A percentile compares a stretch with the other conserved stretches of the same genome.
Conservation (phyloP, 441 rosid genomes). For the Croton laevigatus region DNA sequence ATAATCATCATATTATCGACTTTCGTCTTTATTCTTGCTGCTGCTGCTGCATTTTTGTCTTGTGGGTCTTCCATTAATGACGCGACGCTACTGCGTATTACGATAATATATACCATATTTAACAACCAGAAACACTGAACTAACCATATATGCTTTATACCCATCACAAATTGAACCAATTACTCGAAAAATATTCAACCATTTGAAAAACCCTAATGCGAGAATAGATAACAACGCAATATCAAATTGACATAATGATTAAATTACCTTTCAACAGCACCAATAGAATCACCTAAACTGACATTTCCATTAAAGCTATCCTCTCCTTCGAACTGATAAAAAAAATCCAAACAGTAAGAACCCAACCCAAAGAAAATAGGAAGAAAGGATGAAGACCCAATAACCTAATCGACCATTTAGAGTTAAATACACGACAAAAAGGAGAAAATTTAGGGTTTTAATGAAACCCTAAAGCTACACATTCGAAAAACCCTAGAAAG, state of each 20-base stretch:
- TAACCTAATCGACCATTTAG: conserved; percentile 47
- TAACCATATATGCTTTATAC: conserved; percentile 14
- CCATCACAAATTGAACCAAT: conserved; percentile 29
- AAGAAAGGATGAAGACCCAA: conserved; percentile 43
- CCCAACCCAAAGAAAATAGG: conserved; percentile 20
- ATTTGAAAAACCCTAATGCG: conserved; percentile 41
- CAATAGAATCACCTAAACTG: conserved; percentile 65
- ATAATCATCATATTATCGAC: conserved; percentile 28
- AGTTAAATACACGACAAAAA: conserved; percentile 30
- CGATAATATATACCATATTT: conserved; percentile 18
- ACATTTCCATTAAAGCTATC: conserved; percentile 55
- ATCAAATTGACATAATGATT: conserved; percentile 19
- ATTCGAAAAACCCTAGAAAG: conserved; percentile 41
- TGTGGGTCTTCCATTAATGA: conserved; percentile 42
- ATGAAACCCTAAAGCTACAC: conserved; percentile 34
- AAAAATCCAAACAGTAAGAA: conserved; percentile 21
- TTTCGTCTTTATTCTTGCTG: conserved; percentile 11
- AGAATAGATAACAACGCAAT: conserved; percentile 24
- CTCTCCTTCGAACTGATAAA: conserved; percentile 47
- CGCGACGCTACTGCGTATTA: conserved; percentile 44
- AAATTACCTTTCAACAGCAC: conserved; percentile 60
- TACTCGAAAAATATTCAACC: conserved; percentile 16
- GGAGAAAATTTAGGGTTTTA: conserved; percentile 57
- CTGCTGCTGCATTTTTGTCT: conserved; percentile 21
- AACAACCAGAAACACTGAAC: conserved; percentile 23